Conservation (phyloP, 2,329 filamentous ascomycete species). For the Nemania sp. region DNA sequence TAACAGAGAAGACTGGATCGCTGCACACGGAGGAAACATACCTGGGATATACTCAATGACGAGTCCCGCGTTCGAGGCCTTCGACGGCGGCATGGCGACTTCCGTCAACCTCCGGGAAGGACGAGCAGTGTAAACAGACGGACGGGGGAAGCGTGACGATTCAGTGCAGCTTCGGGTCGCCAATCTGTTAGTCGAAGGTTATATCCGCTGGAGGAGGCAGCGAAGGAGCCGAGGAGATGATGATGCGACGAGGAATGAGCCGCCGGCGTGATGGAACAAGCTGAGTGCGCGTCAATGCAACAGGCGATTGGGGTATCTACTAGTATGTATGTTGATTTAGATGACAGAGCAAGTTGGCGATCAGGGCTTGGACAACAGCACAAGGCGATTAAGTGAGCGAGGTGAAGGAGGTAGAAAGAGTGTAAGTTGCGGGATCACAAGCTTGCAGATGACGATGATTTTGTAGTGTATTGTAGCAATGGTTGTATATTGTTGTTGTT, state of each 20-base stretch:
- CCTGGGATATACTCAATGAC: constrained; percentile 96
- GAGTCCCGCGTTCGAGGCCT: constrained; percentile 72
- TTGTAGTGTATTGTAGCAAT: constrained; percentile 31
- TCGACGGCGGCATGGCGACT: constrained; percentile 54
- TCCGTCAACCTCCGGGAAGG: constrained; percentile 23
- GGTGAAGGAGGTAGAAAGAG: constrained; percentile 17
- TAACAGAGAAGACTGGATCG: constrained; percentile 14
- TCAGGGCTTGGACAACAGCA: neutral
- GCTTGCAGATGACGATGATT: constrained; percentile 37
- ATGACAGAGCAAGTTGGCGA: neutral
- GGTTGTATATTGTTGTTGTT: constrained; percentile 40
- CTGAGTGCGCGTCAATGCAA: constrained; percentile 16
- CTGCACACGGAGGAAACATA: constrained; percentile 49
- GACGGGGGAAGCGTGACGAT: too few species aligned
- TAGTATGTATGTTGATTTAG: neutral
- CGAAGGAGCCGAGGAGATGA: neutral
- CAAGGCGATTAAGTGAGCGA: neutral
- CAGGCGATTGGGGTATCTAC: neutral
- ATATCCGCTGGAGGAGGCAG: neutral
- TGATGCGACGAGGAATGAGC: neutral
- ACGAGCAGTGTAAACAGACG: neutral
- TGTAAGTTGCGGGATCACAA: constrained; percentile 12
- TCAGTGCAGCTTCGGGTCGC: neutral
- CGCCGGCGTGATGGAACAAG: neutral
- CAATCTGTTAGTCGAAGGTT: neutral